Evolutionary conservation across 1,139 yeast genomes (phyloP), one percentile per base, ranked within the genome.

Genomic region (Nadsonia commutata): DNA sequence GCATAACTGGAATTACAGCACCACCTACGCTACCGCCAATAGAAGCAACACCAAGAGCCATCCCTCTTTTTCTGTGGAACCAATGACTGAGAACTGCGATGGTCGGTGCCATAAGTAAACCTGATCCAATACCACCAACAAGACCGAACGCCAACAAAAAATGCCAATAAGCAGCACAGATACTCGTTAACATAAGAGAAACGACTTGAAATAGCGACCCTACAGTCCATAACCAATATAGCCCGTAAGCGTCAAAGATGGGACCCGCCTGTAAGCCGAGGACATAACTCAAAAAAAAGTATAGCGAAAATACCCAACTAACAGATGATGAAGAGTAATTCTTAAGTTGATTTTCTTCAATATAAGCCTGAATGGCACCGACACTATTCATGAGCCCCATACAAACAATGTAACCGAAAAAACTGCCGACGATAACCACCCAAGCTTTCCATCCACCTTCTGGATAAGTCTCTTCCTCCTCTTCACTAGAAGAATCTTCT

Each of bases 11-110:
- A 56, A 73, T 75, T 2, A 74, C 59, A 1, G 78, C 65, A 7
- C 81, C 81, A 2, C 85, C 85, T 2, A 75, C 58, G 8, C 78
- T 69, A 1, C 81, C 81, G 2, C 84, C 84, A 20, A 71, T 63
- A 1, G 80, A 74, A 1, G 77, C 78, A 3, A 75, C 52, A 1
- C 80, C 76, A 37, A 72, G 57, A 1, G 80, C 81, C 38, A 70
- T 56, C 0, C 76, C 83, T 45, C 83, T 61, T 47, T 67, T 70
- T 40, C 56, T 64, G 51, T 67, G 63, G 52, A 76, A 80, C 76
- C 79, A 78, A 52, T 78, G 83, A 20, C 80, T 71, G 21, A 78
- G 63, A 1, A 70, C 72, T 1, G 83, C 77, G 16, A 78, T 65
- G 38, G 73, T 60, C 0, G 84, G 81, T 2, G 74, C 70, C 66